phyloP scores from a whole-genome alignment of 495 filamentous ascomycete genomes.

The Talaromyces nanjingensis region DNA sequence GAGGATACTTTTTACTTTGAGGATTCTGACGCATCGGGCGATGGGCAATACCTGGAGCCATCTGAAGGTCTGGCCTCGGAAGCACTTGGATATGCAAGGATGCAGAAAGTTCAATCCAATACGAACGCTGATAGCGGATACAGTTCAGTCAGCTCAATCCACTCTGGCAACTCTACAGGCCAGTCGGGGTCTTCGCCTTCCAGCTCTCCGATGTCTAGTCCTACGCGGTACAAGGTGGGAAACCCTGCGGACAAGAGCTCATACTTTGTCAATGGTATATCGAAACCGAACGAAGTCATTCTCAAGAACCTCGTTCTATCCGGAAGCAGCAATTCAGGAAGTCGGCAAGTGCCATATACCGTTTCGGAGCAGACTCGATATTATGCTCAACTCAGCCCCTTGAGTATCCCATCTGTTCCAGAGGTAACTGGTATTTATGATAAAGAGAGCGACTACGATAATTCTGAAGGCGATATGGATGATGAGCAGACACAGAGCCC shows the following conservation, averaged over 20 bases:
- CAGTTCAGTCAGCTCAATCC: conserved; percentile 20
- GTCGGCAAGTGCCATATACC: background rate
- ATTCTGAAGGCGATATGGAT: background rate
- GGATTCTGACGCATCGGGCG: background rate
- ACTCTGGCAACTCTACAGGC: background rate
- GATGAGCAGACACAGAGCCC: background rate
- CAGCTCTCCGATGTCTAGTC: background rate
- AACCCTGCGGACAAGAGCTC: background rate
- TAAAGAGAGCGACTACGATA: background rate
- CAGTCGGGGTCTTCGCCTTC: background rate
- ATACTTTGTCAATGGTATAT: background rate
- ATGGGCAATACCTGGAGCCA: background rate
- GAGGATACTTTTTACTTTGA: background rate
- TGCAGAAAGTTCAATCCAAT: conserved; percentile 13
- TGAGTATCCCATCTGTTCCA: background rate
- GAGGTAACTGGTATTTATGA: background rate
- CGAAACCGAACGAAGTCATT: background rate
- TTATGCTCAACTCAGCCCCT: conserved; percentile 3
- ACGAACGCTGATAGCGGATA: conserved; percentile 38
- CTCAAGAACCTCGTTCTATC: background rate
- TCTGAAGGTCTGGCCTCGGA: background rate
- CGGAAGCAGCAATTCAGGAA: background rate
- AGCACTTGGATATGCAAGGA: background rate
- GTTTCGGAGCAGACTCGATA: background rate
- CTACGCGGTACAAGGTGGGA: background rate